Conservation (phyloP, 345 rosid genomes). For the Eucalyptus globulus region DNA sequence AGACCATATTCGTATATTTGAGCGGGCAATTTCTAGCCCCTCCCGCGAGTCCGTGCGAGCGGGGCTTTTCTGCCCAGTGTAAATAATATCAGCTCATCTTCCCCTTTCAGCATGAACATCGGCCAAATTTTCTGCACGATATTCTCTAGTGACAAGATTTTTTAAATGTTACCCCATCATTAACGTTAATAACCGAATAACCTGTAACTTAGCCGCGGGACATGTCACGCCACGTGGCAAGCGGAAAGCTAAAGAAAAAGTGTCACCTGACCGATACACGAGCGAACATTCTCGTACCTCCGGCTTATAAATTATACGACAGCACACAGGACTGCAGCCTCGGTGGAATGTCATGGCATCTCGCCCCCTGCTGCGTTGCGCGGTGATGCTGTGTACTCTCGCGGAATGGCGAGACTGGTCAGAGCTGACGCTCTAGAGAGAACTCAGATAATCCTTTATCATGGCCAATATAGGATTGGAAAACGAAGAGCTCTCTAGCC, state of each 20-base stretch:
- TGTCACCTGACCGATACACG: not conserved
- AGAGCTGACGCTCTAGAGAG: slow-evolving; percentile 16
- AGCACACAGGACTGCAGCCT: too few relatives aligned
- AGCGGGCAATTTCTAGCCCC: too few relatives aligned
- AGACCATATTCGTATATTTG: too few relatives aligned
- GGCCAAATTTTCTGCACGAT: too few relatives aligned
- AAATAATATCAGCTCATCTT: too few relatives aligned
- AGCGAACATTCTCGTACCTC: not conserved
- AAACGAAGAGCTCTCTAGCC: slow-evolving; percentile 41
- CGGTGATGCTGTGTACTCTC: not conserved
- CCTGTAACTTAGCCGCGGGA: too few relatives aligned
- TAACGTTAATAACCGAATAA: too few relatives aligned
- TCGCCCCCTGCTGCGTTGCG: not conserved
- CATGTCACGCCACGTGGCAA: not conserved
- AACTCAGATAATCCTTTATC: slow-evolving; percentile 67
- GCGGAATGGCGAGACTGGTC: not conserved
- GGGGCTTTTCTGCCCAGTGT: too few relatives aligned
- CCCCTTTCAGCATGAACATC: too few relatives aligned
- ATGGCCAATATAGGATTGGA: slow-evolving; percentile 37
- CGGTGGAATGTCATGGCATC: not conserved
- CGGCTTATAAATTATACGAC: not conserved
- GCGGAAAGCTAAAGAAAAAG: not conserved
- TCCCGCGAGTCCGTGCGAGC: too few relatives aligned
- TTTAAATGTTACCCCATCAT: too few relatives aligned
- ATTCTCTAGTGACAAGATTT: too few relatives aligned